Conservation (phyloP, 352 stramenopile genomes). For the Phytophthora constricta region DNA sequence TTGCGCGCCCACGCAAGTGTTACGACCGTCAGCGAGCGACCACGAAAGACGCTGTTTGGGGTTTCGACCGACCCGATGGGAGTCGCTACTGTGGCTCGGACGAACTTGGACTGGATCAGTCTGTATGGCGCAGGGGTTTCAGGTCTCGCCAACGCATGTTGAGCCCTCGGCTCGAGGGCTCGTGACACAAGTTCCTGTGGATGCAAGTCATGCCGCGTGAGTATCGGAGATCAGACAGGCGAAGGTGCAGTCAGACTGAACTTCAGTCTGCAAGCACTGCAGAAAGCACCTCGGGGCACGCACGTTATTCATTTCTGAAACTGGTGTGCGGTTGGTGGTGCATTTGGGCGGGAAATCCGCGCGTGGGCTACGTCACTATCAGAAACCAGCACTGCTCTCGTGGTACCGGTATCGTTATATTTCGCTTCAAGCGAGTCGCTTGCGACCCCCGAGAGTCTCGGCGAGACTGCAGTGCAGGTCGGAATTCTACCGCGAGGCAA, state of each 20-base stretch:
- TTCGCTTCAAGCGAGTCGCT: not conserved
- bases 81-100: constrained; percentile 9
- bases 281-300: too few relatives aligned
- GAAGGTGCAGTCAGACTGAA: too few relatives aligned
- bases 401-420: not conserved
- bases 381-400: constrained; percentile 1
- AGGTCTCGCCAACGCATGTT: constrained; percentile 1
- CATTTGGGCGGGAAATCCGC: constrained; percentile 13
- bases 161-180: too few relatives aligned
- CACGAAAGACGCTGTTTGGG: constrained; percentile 10
- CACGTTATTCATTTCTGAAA: constrained; percentile 30
- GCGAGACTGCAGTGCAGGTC: not conserved
- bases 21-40: constrained; percentile 22
- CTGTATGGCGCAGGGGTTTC: constrained; percentile 17
- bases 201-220: too few relatives aligned
- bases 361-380: constrained; percentile 2
- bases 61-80: not conserved
- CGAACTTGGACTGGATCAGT: constrained; percentile 18
- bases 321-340: too few relatives aligned
- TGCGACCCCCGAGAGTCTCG: too few relatives aligned
- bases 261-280: too few relatives aligned
- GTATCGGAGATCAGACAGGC: constrained; percentile 16
- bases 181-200: too few relatives aligned
- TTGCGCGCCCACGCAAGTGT: constrained; percentile 34
- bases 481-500: not conserved